Evolutionary conservation across 202 grass and related monocot genomes (phyloP), one percentile per base, ranked within the genome.

Genomic region (Musa balbisiana): DNA sequence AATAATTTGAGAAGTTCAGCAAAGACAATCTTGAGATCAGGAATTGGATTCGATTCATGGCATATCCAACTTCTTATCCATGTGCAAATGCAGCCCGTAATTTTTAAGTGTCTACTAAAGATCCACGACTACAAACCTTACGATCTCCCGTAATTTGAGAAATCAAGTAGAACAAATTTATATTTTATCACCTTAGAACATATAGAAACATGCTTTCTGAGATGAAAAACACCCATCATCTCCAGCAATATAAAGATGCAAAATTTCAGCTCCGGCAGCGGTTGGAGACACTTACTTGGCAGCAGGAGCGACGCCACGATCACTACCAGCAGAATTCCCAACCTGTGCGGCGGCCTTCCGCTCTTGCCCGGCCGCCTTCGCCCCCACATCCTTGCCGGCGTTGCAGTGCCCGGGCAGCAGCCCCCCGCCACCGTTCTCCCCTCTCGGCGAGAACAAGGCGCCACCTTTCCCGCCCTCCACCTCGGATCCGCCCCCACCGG

Each of bases 251-350:
- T 56, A 56, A 55, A 54, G 10, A 53, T 55, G 50, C 13, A 54
- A 22, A 22, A 52, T 23, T 23, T 72, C 17, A 9, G 9, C 9
- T 53, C 51, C 0, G 21, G 59, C 12, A 55, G 43, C 14, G 69
- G 64, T 55, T 2, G 16, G 24, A 69, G 64, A 59, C 21, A 52
- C 90, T 84, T 87, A 96, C 92, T 96, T 96, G 3, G 86, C 84
- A 9, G 86, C 74, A 19, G 77, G 88, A 8, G 87, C 53, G 79
- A 83, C 72, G 79, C 60, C 23, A 71, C 86, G 73, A 84, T 76
- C 68, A 19, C 27, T 79, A 9, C 16, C 75, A 3, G 2, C 80
- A 51, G 69, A 80, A 26, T 78, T 77, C 11, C 19, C 68, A 3
- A 16, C 77, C 49, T 78, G 52, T 0, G 54, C 73, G 0, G 10